Evolutionary conservation across 1,284 basidiomycete genomes (phyloP).

Genomic region (Microbotryum lychnidis-dioicae): DNA sequence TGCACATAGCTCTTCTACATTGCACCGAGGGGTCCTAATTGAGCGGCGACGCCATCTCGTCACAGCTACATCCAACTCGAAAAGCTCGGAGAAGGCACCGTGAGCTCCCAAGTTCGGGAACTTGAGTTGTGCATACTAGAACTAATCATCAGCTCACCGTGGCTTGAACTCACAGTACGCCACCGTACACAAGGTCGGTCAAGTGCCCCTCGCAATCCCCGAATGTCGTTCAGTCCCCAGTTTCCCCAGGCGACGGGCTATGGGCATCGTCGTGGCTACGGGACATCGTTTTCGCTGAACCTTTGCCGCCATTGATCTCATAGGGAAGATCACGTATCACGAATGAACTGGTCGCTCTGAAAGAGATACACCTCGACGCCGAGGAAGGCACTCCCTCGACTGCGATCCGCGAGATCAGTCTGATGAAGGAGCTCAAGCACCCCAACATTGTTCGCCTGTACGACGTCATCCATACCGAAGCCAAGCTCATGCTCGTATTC

Average conservation of each 20-base stretch:
- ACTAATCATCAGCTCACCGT: background rate
- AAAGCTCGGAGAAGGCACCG: slow-evolving; percentile 44
- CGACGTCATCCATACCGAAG: slow-evolving; percentile 85
- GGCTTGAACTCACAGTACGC: slow-evolving; percentile 14
- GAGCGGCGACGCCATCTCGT: background rate
- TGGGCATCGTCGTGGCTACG: background rate
- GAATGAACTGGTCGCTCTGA: slow-evolving; percentile 77
- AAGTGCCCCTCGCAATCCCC: slow-evolving; percentile 39
- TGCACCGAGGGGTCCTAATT: no score
- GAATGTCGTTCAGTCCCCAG: slow-evolving; percentile 43
- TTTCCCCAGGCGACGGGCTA: no score
- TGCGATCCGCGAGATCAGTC: slow-evolving; percentile 87
- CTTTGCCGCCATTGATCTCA: background rate
- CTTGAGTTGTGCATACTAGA: background rate
- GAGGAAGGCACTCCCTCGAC: slow-evolving; percentile 93
- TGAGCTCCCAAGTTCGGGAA: slow-evolving; percentile 4
- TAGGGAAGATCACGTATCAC: slow-evolving; percentile 55
- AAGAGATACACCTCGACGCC: slow-evolving; percentile 91
- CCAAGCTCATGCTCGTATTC: slow-evolving; percentile 96
- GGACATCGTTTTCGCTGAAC: background rate
- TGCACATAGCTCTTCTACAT: no score
- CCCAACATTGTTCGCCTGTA: slow-evolving; percentile 91
- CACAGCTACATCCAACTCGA: slow-evolving; percentile 35
- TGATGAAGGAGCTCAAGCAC: slow-evolving; percentile 95
- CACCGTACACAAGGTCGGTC: slow-evolving; percentile 53